Evolutionary conservation across 345 rosid species (phyloP), one percentile per base, ranked within the genome.

Genomic region (Eucalyptus brandiana): DNA sequence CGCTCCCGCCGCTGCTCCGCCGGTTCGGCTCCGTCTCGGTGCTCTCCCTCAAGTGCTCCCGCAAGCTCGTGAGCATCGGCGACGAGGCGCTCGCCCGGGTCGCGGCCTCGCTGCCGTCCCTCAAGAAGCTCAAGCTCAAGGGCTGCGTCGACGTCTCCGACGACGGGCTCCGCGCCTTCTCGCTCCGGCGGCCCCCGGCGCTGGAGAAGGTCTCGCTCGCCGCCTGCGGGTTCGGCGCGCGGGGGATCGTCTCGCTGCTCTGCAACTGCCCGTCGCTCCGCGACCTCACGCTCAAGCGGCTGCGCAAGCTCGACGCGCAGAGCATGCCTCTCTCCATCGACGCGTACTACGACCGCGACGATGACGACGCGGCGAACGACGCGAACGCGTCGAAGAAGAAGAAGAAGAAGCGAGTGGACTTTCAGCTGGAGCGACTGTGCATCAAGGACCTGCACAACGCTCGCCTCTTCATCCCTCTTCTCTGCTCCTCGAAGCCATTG

Each of bases 11-110:
- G 48, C 50, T 94, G 19, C 90, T 94, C 48, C 83, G 89, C 88
- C 93, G 95, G 51, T 94, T 94, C 88, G 87, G 83, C 76, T 89
- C 93, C 32, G 88, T 94, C 87, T 87, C 93, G 13, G 88, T 87
- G 37, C 93, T 94, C 83, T 91, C 94, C 60, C 93, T 94, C 47
- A 94, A 91, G 91, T 92, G 94, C 91, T 92, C 93, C 72, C 92
- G 95, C 50, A 94, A 92, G 91, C 90, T 89, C 69, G 87, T 86
- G 49, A 92, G 93, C 91, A 87, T 94, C 50, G 92, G 86, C 60
- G 92, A 94, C 72, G 45, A 72, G 10, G 72, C 91, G 16, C 88
- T 93, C 42, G 76, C 90, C 44, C 69, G 48, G 65, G 90, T 93
- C 51, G 90, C 93, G 16, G 8, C 88, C 28, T 42, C 88, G 11